These are phyloP conservation scores for Whalleya microplaca DNA, from an alignment of 2,329 filamentous ascomycete genomes.

Conservation along the genomic window DNA sequence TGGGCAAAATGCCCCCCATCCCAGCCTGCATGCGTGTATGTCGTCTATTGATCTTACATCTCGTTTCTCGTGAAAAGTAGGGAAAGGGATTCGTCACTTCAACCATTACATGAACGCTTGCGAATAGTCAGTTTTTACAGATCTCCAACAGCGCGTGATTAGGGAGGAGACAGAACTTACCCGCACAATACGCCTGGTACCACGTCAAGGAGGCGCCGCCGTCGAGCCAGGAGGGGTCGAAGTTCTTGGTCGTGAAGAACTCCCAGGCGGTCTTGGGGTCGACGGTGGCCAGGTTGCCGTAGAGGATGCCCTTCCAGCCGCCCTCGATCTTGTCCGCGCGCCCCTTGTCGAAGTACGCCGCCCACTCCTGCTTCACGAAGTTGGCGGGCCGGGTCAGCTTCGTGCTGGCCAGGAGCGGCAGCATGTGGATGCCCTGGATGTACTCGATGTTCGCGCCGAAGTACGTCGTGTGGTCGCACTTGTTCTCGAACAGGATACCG, in stretches of 20 bases:
- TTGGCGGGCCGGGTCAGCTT: constrained; percentile 65
- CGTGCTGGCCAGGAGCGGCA: constrained; percentile 66
- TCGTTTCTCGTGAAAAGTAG: constrained; percentile 3
- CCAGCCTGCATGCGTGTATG: constrained; percentile 9
- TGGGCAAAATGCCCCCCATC: too few species aligned
- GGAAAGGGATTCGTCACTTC: neutral
- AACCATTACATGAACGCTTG: constrained; percentile 34
- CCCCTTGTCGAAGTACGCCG: constrained; percentile 72
- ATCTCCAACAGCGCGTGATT: neutral
- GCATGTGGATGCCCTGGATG: constrained; percentile 75
- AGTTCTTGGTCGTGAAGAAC: constrained; percentile 72
- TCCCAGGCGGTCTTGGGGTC: constrained; percentile 71
- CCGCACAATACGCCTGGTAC: constrained; percentile 80
- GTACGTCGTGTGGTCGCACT: constrained; percentile 90
- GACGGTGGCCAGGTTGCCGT: constrained; percentile 78
- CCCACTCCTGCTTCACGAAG: constrained; percentile 86
- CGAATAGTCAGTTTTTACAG: constrained; percentile 8
- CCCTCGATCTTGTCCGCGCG: constrained; percentile 67
- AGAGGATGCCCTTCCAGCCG: constrained; percentile 86
- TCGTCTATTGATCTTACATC: neutral
- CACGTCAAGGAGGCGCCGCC: constrained; percentile 83
- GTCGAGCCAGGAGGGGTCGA: constrained; percentile 73
- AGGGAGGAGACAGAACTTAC: constrained; percentile 48
- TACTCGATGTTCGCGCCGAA: constrained; percentile 76
- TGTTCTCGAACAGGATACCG: constrained; percentile 87